Percentiles rank a stretch among this genome's conserved stretches.
These are phyloP conservation scores for Saturnispora gosingensis DNA, from an alignment of 805 yeast species.

Conservation along the genomic window DNA sequence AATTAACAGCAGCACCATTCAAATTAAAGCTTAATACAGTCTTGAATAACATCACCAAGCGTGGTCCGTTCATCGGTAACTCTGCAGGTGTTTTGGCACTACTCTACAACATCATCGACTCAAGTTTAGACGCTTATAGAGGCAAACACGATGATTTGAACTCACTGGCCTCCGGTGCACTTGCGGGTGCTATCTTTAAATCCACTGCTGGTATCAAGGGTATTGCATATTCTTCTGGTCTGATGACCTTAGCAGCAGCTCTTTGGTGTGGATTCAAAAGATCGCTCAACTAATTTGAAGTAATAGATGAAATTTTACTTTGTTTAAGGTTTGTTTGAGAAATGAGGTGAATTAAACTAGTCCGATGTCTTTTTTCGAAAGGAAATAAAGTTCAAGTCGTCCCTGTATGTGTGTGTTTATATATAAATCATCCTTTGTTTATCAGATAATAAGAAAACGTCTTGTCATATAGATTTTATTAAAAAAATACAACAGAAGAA, in stretches of 20 bases:
- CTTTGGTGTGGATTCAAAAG: conserved; percentile 83
- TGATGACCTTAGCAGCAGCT: conserved; percentile 86
- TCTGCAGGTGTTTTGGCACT: conserved; percentile 90
- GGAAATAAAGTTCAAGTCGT: not conserved
- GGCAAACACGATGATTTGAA: conserved; percentile 84
- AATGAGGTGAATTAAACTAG: not conserved
- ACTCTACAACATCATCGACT: conserved; percentile 76
- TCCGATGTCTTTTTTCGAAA: not conserved
- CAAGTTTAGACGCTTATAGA: conserved; percentile 68
- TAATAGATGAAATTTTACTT: not conserved
- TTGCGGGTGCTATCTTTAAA: conserved; percentile 87
- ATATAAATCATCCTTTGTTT: not conserved
- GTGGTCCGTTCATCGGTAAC: conserved; percentile 95
- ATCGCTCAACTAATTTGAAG: conserved; percentile 9
- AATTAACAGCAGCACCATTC: conserved; percentile 52
- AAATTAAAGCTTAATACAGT: conserved; percentile 82
- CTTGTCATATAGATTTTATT: conserved; percentile 3
- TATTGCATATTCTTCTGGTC: conserved; percentile 75
- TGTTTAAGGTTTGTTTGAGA: not conserved
- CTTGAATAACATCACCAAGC: conserved; percentile 82
- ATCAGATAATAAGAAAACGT: not conserved
- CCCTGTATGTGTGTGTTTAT: not conserved
- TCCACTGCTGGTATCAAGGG: conserved; percentile 79
- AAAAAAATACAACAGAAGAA: not conserved
- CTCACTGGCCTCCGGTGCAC: conserved; percentile 80